These are phyloP conservation scores for Jamesozyma hellenica DNA, from an alignment of 805 yeast genomes.

Conservation along the genomic window DNA sequence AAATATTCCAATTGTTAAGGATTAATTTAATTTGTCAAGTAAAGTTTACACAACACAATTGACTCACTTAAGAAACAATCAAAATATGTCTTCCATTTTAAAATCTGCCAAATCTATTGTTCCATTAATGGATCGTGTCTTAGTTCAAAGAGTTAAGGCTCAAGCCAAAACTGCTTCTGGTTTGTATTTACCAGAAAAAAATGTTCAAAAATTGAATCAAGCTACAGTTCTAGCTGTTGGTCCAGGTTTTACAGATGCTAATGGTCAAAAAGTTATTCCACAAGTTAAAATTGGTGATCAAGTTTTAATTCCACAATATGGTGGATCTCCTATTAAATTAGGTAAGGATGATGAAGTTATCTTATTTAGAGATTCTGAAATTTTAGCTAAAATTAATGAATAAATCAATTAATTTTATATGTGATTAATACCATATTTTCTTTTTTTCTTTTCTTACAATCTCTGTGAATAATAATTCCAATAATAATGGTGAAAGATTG, in stretches of 20 bases:
- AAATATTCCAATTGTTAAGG: too few species aligned
- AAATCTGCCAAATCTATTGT: conserved; percentile 80
- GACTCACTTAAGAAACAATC: too few species aligned
- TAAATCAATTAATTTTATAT: neutral
- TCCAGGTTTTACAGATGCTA: conserved; percentile 73
- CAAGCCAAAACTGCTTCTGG: conserved; percentile 88
- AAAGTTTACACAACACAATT: too few species aligned
- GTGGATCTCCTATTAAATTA: conserved; percentile 83
- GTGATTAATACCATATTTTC: neutral
- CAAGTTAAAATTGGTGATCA: conserved; percentile 84
- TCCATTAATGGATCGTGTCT: conserved; percentile 91
- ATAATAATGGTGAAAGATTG: too few species aligned
- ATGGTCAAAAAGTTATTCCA: conserved; percentile 64
- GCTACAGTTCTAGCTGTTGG: conserved; percentile 92
- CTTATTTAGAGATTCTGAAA: conserved; percentile 87
- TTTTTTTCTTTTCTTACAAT: neutral
- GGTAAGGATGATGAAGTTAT: conserved; percentile 69
- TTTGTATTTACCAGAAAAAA: conserved; percentile 88
- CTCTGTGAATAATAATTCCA: too few species aligned
- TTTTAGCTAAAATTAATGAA: conserved; percentile 82
- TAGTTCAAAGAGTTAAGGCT: conserved; percentile 90
- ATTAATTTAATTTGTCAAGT: too few species aligned
- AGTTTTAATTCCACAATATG: conserved; percentile 88
- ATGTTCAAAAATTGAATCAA: conserved; percentile 86
- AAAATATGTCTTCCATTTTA: conserved; percentile 43